Conservation (phyloP, 441 rosid species). For the Dalechampia spathulata region DNA sequence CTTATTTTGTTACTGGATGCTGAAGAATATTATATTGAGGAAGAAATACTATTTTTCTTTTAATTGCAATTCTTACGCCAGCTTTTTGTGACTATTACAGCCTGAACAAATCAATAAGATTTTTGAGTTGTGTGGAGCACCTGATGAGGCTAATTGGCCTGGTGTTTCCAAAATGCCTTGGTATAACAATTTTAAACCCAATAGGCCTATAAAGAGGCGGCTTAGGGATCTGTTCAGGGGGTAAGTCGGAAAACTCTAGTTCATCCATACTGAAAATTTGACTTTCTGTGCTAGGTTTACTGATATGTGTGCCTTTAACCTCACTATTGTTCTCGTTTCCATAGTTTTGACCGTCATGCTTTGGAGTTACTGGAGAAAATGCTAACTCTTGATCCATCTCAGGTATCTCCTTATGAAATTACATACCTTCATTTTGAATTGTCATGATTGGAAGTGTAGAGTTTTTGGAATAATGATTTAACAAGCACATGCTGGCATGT, state of each 20-base stretch:
- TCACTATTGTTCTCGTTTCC: neutral
- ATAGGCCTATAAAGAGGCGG: slow-evolving; percentile 78
- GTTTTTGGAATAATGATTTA: too few species aligned
- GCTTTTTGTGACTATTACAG: slow-evolving; percentile 30
- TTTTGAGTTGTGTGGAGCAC: slow-evolving; percentile 90
- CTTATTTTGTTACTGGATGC: too few species aligned
- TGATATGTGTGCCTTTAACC: too few species aligned
- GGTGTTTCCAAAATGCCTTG: slow-evolving; percentile 89
- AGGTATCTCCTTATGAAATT: slow-evolving; percentile 39
- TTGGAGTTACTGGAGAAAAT: slow-evolving; percentile 85
- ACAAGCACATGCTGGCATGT: too few species aligned
- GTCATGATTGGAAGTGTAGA: neutral
- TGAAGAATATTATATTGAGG: too few species aligned
- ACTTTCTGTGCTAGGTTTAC: too few species aligned
- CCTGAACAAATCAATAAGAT: slow-evolving; percentile 89
- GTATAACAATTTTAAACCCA: slow-evolving; percentile 82
- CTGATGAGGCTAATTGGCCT: slow-evolving; percentile 91
- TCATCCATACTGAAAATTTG: too few species aligned
- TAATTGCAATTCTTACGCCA: neutral
- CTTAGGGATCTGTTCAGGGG: slow-evolving; percentile 73
- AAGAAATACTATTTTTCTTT: too few species aligned
- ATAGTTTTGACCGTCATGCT: slow-evolving; percentile 88
- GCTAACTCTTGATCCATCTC: slow-evolving; percentile 89
- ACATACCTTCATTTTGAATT: neutral
- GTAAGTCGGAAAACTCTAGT: slow-evolving; percentile 47